Percentiles rank a stretch among this genome's conserved stretches.
Conservation (phyloP, 164 flowering plant species). For the Sextonia rubra region DNA sequence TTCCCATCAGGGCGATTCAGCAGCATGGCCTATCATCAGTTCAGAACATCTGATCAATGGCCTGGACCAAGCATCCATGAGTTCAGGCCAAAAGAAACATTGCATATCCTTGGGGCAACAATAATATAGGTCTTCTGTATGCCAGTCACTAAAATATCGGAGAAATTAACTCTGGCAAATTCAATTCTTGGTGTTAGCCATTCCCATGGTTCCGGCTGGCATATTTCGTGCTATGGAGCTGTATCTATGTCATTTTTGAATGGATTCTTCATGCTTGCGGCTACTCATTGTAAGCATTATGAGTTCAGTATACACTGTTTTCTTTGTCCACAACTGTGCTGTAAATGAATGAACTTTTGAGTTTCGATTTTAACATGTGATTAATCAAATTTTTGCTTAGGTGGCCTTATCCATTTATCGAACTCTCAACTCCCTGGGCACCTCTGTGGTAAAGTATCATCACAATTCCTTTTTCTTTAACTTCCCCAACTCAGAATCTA, state of each 20-base stretch:
- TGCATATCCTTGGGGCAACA: background rate
- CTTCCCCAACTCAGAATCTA: background rate
- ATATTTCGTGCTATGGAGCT: slow-evolving; percentile 63
- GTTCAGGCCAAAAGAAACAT: too few species aligned
- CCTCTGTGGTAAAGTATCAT: slow-evolving; percentile 52
- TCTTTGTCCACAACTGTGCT: background rate
- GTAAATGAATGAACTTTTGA: background rate
- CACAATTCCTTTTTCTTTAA: background rate
- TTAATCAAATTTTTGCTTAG: slow-evolving; percentile 23
- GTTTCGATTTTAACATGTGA: background rate
- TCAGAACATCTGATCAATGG: too few species aligned
- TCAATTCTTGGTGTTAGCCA: slow-evolving; percentile 26
- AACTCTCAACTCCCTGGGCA: slow-evolving; percentile 63
- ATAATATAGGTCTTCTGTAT: background rate
- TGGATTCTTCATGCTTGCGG: slow-evolving; percentile 68
- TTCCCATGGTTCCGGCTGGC: slow-evolving; percentile 61
- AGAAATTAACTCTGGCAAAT: background rate
- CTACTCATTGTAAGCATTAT: slow-evolving; percentile 38
- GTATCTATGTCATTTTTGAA: slow-evolving; percentile 45
- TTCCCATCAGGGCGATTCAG: background rate
- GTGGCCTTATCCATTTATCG: slow-evolving; percentile 92
- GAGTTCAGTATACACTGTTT: background rate
- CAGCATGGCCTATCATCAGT: too few species aligned
- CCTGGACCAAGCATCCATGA: too few species aligned
- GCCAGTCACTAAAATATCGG: background rate